phyloP scores from a whole-genome alignment of 148 eudicot genomes.

The Linanthus parryae region DNA sequence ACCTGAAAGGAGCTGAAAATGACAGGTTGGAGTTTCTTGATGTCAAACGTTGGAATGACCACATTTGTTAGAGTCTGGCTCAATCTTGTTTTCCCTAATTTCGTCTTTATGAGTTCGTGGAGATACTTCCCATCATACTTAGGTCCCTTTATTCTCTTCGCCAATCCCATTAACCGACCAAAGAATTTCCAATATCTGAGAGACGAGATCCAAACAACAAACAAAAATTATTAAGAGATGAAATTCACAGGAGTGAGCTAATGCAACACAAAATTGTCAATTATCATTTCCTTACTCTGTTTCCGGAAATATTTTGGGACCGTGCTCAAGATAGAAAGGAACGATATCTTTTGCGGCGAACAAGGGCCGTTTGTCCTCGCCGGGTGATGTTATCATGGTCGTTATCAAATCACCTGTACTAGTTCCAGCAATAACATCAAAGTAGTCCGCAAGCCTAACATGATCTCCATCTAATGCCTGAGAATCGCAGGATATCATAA shows the following conservation, averaged over 20 bases:
- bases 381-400: constrained; percentile 50
- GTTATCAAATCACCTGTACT: constrained; percentile 55
- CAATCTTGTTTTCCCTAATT: constrained; percentile 15
- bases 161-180: constrained; percentile 9
- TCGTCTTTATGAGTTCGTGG: constrained; percentile 16
- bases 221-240: no score
- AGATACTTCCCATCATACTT: constrained; percentile 34
- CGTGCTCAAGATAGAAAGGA: constrained; percentile 44
- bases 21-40: constrained; percentile 28
- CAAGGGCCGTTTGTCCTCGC: constrained; percentile 27
- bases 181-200: constrained; percentile 24
- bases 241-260: no score
- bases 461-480: constrained; percentile 44
- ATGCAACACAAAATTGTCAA: no score
- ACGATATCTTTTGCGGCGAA: constrained; percentile 42
- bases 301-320: constrained; percentile 48
- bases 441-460: constrained; percentile 49
- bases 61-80: constrained; percentile 28
- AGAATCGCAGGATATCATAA: no score
- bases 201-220: neutral
- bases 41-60: constrained; percentile 33
- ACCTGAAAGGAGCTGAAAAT: constrained; percentile 26
- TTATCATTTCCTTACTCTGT: constrained; percentile 16
- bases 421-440: constrained; percentile 58
- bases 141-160: constrained; percentile 25